These are phyloP conservation scores for Oleoguttula mirabilis DNA, from an alignment of 495 filamentous ascomycete genomes.

Conservation along the genomic window DNA sequence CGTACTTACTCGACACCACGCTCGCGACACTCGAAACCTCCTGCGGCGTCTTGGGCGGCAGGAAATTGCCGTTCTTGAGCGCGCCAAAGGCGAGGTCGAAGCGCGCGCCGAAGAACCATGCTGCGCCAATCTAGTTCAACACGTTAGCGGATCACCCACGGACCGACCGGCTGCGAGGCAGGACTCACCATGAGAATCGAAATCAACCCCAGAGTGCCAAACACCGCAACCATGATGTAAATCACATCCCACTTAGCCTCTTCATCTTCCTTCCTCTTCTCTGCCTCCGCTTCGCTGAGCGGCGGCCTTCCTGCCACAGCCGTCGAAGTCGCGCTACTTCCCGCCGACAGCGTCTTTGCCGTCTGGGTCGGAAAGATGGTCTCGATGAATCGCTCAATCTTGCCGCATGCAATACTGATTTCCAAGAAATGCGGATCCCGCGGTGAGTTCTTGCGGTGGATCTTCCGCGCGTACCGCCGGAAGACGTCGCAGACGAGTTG, in stretches of 20 bases:
- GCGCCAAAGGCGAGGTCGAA: conserved; percentile 40
- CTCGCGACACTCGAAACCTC: conserved; percentile 1
- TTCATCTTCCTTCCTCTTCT: conserved; percentile 38
- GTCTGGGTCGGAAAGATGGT: conserved; percentile 73
- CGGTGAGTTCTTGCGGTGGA: conserved; percentile 90
- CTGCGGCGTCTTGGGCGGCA: conserved; percentile 6
- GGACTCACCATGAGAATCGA: conserved; percentile 56
- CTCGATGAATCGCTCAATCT: conserved; percentile 98
- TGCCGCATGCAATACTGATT: conserved; percentile 81
- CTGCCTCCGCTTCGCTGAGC: conserved; percentile 35
- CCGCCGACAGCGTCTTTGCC: conserved; percentile 34
- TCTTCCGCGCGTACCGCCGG: conserved; percentile 59
- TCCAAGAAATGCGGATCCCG: conserved; percentile 86
- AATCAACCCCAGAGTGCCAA: conserved; percentile 47
- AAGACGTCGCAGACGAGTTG: conserved; percentile 67
- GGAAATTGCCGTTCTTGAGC: conserved; percentile 20
- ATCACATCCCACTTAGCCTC: conserved; percentile 47
- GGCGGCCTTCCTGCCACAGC: conserved; percentile 34
- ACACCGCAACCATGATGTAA: conserved; percentile 50
- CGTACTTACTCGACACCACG: not conserved
- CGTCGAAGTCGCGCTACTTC: conserved; percentile 23
- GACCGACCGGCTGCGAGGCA: conserved; percentile 6
- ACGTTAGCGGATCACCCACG: not conserved
- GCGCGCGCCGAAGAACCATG: conserved; percentile 53
- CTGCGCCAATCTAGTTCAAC: conserved; percentile 51